Percentiles rank a stretch among this genome's conserved stretches.
phyloP scores from a whole-genome alignment of 2,329 filamentous ascomycete species.

The Talaromyces islandicus region DNA sequence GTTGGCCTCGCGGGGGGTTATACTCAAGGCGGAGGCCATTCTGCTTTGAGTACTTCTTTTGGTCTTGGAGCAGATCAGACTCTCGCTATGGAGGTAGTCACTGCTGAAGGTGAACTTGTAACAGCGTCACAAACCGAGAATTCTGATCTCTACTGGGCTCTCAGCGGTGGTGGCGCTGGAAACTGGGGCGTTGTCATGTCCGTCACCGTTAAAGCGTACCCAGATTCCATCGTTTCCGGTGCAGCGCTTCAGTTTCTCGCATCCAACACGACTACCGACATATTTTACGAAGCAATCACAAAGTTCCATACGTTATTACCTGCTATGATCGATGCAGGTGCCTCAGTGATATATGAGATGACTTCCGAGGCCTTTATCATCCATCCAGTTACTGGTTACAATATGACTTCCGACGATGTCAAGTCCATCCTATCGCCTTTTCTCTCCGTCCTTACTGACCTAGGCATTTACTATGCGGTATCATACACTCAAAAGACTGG shows the following conservation, averaged over 20 bases:
- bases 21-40: conserved; percentile 56
- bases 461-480: neutral
- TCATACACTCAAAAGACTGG: neutral
- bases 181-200: conserved; percentile 54
- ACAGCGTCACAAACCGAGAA: conserved; percentile 45
- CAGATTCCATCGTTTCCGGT: conserved; percentile 33
- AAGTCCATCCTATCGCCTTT: conserved; percentile 2
- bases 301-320: neutral
- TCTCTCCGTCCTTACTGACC: neutral
- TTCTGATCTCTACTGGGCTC: conserved; percentile 58
- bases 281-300: neutral
- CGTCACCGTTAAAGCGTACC: conserved; percentile 49
- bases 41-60: conserved; percentile 15
- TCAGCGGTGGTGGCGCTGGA: conserved; percentile 55
- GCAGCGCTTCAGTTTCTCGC: neutral
- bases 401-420: conserved; percentile 3
- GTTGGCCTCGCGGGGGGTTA: conserved; percentile 58
- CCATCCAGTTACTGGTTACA: neutral
- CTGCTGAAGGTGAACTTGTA: conserved; percentile 43
- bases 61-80: conserved; percentile 55
- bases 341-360: conserved; percentile 3
- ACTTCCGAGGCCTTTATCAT: neutral
- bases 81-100: conserved; percentile 53
- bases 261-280: neutral
- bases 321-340: conserved; percentile 2